A percentile compares a stretch with the other conserved stretches of the same genome.
Conservation (phyloP, 164 flowering plant genomes). For the Chimonanthus praecox region DNA sequence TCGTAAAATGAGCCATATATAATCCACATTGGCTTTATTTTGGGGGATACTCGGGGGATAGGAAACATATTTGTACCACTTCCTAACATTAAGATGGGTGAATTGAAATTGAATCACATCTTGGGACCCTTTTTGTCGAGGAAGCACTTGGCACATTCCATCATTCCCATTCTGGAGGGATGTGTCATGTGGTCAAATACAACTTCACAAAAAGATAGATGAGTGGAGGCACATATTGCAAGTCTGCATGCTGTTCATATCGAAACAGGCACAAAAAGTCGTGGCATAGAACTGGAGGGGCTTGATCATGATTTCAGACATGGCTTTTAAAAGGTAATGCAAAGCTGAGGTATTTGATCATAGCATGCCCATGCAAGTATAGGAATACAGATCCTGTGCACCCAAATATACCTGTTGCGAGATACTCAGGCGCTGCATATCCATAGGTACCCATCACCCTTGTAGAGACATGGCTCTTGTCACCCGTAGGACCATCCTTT, state of each 20-base stretch:
- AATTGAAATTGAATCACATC: too few relatives aligned
- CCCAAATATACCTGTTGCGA: constrained; percentile 59
- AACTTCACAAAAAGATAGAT: background rate
- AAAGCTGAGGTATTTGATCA: background rate
- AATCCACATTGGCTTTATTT: background rate
- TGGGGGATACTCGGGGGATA: background rate
- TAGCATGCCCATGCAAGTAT: background rate
- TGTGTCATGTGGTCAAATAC: background rate
- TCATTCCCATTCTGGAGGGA: background rate
- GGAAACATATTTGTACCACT: too few relatives aligned
- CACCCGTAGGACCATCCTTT: constrained; percentile 81
- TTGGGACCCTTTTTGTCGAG: background rate
- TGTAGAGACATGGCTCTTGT: constrained; percentile 75
- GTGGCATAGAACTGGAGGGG: background rate
- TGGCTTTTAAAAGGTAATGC: background rate
- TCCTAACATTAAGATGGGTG: too few relatives aligned
- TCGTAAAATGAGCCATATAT: background rate
- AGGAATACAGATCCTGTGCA: background rate
- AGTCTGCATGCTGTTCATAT: background rate
- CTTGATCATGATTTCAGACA: background rate
- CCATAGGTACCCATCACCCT: constrained; percentile 91
- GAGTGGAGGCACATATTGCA: background rate
- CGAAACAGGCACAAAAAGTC: too few relatives aligned
- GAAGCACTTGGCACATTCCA: background rate
- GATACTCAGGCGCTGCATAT: constrained; percentile 87